A percentile compares a stretch with the other conserved stretches of the same genome.
Evolutionary conservation across 169 alveolate genomes (phyloP).

Genomic region (Plasmodium vinckei): DNA sequence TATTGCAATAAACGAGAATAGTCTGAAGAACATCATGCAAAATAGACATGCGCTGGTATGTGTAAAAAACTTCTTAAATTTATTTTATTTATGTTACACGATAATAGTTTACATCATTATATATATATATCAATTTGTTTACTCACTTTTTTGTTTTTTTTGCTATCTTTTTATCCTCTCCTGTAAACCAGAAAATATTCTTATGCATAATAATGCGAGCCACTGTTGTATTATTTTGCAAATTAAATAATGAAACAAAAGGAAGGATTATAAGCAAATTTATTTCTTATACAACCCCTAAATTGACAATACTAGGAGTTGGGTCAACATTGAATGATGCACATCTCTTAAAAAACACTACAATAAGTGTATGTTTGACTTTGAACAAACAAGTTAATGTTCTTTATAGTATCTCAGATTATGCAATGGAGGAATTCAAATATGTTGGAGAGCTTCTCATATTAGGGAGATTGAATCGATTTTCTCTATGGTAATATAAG

Average conservation of each 20-base stretch:
- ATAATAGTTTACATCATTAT: not conserved
- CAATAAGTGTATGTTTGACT: constrained; percentile 73
- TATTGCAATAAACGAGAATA: constrained; percentile 43
- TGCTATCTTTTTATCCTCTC: not conserved
- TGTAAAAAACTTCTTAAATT: not conserved
- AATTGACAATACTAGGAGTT: constrained; percentile 58
- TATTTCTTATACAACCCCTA: constrained; percentile 30
- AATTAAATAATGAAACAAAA: constrained; percentile 56
- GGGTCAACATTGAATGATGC: constrained; percentile 70
- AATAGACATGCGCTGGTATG: constrained; percentile 82
- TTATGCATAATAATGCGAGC: constrained; percentile 71
- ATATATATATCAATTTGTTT: not conserved
- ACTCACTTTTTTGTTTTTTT: constrained; percentile 1
- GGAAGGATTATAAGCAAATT: constrained; percentile 60
- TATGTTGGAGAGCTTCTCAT: constrained; percentile 50
- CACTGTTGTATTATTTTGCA: constrained; percentile 63
- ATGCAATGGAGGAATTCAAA: constrained; percentile 64
- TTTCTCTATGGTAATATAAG: constrained; percentile 58
- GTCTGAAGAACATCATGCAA: constrained; percentile 61
- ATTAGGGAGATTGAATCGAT: constrained; percentile 64
- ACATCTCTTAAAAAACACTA: constrained; percentile 42
- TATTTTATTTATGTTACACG: not conserved
- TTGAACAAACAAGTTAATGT: constrained; percentile 45
- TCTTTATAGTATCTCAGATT: constrained; percentile 69
- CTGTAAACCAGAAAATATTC: constrained; percentile 38